Evolutionary conservation across 179 eudicot genomes (phyloP).

Genomic region (Actinidia arguta): DNA sequence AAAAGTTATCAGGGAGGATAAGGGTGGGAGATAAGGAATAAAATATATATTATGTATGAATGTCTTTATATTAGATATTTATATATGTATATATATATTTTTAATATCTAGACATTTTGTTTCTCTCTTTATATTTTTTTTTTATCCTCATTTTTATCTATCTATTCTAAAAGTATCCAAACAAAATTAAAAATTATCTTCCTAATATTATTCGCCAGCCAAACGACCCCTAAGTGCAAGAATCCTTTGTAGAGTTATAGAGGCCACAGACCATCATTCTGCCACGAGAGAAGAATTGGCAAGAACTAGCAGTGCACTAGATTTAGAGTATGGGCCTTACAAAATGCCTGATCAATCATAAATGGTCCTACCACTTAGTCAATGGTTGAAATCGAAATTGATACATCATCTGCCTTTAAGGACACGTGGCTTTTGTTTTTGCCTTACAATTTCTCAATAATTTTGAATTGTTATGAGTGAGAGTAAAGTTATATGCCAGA

Average conservation of each 20-base stretch:
- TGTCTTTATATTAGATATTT: no score
- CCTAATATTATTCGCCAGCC: no score
- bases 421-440: not conserved
- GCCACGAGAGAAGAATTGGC: not conserved
- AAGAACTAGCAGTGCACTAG: not conserved
- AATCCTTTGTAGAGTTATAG: not conserved
- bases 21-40: no score
- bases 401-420: not conserved
- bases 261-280: not conserved
- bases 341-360: conserved; percentile 3
- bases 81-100: no score
- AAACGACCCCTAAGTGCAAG: not conserved
- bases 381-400: conserved; percentile 6
- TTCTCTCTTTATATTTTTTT: no score
- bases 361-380: not conserved
- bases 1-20: no score
- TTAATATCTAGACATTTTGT: no score
- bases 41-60: no score
- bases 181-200: no score
- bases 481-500: not conserved
- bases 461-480: conserved; percentile 5
- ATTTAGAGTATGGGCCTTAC: not conserved
- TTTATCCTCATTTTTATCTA: no score
- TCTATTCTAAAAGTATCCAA: no score
- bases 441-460: not conserved